Percentiles rank a stretch among this genome's conserved stretches.
Conservation (phyloP, 768 basidiomycete species). For the Mycena belliarum region DNA sequence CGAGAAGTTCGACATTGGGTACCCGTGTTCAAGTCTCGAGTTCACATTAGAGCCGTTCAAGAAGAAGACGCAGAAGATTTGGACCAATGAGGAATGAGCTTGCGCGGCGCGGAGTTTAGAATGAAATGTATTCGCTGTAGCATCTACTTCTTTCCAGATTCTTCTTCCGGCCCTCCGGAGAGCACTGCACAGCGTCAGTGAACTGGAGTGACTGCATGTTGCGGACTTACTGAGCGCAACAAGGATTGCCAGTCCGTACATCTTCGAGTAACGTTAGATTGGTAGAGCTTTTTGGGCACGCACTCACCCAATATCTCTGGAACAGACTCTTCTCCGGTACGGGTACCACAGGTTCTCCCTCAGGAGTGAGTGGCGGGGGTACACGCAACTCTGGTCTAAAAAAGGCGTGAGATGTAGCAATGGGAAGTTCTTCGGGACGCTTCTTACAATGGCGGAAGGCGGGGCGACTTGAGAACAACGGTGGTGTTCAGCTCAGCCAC, state of each 20-base stretch:
- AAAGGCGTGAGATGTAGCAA: not conserved
- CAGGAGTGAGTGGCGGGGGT: conserved; percentile 65
- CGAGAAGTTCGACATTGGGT: conserved; percentile 89
- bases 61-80: conserved; percentile 49
- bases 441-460: conserved; percentile 59
- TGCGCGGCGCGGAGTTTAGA: not conserved
- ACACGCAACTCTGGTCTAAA: conserved; percentile 65
- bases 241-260: conserved; percentile 67
- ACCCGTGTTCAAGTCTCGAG: conserved; percentile 94
- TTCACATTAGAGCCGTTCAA: conserved; percentile 95
- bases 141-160: conserved; percentile 29
- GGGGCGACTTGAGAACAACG: conserved; percentile 44
- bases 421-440: not conserved
- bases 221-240: conserved; percentile 56
- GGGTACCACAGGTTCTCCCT: conserved; percentile 64
- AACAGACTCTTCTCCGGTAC: conserved; percentile 75
- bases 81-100: not conserved
- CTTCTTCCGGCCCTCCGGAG: conserved; percentile 39
- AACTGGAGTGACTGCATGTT: not conserved
- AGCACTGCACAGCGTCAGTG: conserved; percentile 28
- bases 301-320: conserved; percentile 79
- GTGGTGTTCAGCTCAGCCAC: conserved; percentile 50
- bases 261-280: conserved; percentile 16
- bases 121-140: not conserved
- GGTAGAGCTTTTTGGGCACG: no score